Evolutionary conservation across 2,329 filamentous ascomycete species (phyloP).

Genomic region (Fusarium sterilihyphosum): DNA sequence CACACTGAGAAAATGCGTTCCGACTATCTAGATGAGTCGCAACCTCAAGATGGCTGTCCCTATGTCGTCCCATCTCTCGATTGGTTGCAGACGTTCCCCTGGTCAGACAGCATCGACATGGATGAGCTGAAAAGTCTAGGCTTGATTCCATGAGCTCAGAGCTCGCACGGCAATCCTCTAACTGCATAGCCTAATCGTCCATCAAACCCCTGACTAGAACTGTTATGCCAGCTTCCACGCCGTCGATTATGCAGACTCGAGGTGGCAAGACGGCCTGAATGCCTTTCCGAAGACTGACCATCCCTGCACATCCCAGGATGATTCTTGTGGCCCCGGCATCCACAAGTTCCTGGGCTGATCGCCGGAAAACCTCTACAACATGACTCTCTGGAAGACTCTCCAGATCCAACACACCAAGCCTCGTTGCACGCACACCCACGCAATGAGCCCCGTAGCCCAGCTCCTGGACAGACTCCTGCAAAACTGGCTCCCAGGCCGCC

Average conservation of each 20-base stretch:
- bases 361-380: background rate
- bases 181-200: background rate
- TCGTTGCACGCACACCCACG: background rate
- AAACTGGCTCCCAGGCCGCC: background rate
- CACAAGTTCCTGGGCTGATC: background rate
- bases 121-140: background rate
- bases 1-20: background rate
- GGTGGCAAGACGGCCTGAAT: background rate
- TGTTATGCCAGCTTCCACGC: background rate
- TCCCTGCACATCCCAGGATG: background rate
- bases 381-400: background rate
- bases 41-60: background rate
- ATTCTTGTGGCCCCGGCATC: background rate
- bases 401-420: background rate
- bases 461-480: background rate
- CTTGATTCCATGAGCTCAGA: background rate
- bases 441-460: background rate
- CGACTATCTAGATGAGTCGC: background rate
- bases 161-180: background rate
- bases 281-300: background rate
- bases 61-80: background rate
- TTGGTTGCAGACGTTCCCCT: background rate
- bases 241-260: background rate
- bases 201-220: background rate
- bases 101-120: background rate